Evolutionary conservation across 2,329 filamentous ascomycete genomes (phyloP), one percentile per base, ranked within the genome.

Genomic region (Fusarium decemcellulare): DNA sequence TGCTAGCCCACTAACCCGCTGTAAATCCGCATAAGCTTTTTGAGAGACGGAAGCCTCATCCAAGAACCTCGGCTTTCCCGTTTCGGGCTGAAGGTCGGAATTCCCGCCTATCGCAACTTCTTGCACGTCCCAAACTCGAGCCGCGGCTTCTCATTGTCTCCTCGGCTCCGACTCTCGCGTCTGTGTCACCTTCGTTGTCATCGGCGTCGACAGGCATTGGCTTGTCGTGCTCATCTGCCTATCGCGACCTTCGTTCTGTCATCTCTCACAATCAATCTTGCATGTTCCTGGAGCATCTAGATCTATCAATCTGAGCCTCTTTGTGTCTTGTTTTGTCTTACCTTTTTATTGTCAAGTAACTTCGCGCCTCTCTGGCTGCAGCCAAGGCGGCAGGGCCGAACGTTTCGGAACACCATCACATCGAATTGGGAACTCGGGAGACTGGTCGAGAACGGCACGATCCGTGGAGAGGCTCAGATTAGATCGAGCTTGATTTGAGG

Each of bases 41-140:
- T 23, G 18, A 23, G 18, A 4, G 18, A 29, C 36, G 37, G 40
- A 60, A 54, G 40, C 48, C 34, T 57, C 42, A 27, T 48, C 46
- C 30, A 30, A 32, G 56, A 63, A 12, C 72, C 72, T 74, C 72
- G 72, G 72, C 72, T 72, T 73, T 64, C 47, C 68, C 58, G 29
- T 51, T 61, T 67, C 39, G 15, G 55, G 58, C 44, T 70, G 67
- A 62, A 63, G 61, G 37, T 67, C 60, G 68, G 64, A 64, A 68
- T 59, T 63, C 63, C 51, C 48, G 18, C 50, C 36, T 43, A 59
- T 44, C 27, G n/a, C 44, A 40, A 55, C 34, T 40, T 67, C 40
- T 68, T 54, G 14, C 11, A 62, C 61, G 39, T 30, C 23, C 27
- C 46, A 37, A 11, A 44, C 18, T 4, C 18, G 4, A 23, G 18